Evolutionary conservation across 371 early-diverging fungal species (phyloP), one percentile per base, ranked within the genome.

Genomic region (Syncephalastrum racemosum): DNA sequence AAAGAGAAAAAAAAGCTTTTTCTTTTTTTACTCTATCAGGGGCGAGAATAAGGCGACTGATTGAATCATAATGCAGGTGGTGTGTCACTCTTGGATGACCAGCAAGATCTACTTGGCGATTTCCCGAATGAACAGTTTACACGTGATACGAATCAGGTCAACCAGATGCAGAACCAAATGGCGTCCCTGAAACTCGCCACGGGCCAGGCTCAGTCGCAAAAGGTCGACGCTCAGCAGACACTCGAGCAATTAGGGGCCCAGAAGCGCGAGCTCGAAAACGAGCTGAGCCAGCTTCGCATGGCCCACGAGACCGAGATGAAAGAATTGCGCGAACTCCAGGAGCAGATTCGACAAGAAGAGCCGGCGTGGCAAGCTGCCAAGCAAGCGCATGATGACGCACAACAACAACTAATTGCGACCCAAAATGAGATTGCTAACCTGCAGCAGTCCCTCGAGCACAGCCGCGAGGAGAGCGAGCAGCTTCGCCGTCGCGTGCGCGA

Each of bases 41-140:
- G 10, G 36, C 12, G 36, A 31, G 10, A 8, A 8, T 8, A 31
- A 31, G 36, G 12, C 12, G 10, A 27, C 27, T 27, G 27, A 10
- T 31, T 31, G 36, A 31, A 0, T 12, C 10, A 31, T 31, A 10
- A 3, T 31, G 36, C 36, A 31, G 36, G 36, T 47, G 25, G 13
- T 36, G 7, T 4, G 39, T 47, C 50, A 14, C n/a, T 51, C 4
- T 52, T 56, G 3, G 53, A 58, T 22, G 50, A 40, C 25, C 74
- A 76, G 36, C 46, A 64, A n/a, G 78, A 77, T 62, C 51, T 77
- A 22, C 43, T 77, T 39, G 75, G 78, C 10, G 74, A 74, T 50
- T 78, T 78, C 42, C 67, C 72, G 47, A 67, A 74, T 39, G 68
- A 71, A 1, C 63, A 67, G 27, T 22, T 74, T 3, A 63, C 70